A percentile compares a stretch with the other conserved stretches of the same genome.
Evolutionary conservation across 164 flowering plant species (phyloP).

Genomic region (Macadamia tetraphylla): DNA sequence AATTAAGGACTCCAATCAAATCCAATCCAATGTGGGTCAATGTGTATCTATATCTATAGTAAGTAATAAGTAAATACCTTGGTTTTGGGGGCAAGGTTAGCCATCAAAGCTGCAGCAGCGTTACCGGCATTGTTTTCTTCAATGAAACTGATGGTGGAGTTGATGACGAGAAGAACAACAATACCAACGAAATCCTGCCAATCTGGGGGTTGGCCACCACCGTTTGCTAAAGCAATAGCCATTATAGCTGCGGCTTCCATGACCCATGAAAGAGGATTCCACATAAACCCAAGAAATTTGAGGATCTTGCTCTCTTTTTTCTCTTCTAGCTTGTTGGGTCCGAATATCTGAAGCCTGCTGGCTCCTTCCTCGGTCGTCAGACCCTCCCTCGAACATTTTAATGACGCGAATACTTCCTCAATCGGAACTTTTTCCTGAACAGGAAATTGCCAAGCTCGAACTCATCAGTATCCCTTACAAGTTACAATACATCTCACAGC

Average conservation of each 20-base stretch:
- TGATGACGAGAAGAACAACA: constrained; percentile 49
- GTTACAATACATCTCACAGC: neutral
- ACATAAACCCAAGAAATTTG: constrained; percentile 80
- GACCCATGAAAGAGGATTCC: constrained; percentile 82
- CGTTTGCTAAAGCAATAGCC: constrained; percentile 76
- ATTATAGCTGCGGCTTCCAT: constrained; percentile 78
- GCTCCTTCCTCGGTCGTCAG: constrained; percentile 61
- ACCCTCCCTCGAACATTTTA: constrained; percentile 67
- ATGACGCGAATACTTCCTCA: constrained; percentile 68
- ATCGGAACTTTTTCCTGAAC: constrained; percentile 55
- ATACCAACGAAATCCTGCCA: constrained; percentile 83
- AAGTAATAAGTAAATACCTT: no score
- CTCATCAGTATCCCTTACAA: neutral
- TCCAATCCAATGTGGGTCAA: no score
- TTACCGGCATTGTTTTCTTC: constrained; percentile 84
- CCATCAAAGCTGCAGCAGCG: constrained; percentile 83
- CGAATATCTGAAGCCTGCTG: constrained; percentile 59
- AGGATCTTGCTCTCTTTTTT: constrained; percentile 75
- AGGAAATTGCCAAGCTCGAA: neutral
- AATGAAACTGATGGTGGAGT: constrained; percentile 71
- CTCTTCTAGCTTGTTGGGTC: constrained; percentile 84
- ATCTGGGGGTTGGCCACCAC: constrained; percentile 68
- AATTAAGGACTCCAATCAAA: neutral
- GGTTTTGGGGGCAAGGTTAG: constrained; percentile 80
- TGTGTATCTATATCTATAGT: no score